Percentiles rank a stretch among this genome's conserved stretches.
Conservation (phyloP, 768 basidiomycete genomes). For the Tephrocybe sp. region DNA sequence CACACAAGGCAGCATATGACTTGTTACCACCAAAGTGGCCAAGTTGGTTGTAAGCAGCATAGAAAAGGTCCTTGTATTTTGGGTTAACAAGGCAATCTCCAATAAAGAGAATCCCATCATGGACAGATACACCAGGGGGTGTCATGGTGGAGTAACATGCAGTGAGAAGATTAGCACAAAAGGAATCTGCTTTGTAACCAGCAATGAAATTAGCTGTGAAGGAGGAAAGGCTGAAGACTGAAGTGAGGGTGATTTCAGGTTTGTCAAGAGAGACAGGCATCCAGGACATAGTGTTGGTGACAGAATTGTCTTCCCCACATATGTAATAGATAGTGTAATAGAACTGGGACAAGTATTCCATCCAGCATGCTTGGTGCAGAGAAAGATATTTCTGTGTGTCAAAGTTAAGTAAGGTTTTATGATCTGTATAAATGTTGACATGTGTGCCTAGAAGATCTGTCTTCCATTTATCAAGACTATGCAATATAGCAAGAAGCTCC, state of each 20-base stretch:
- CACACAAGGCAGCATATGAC: constrained; percentile 21
- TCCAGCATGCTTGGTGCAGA: constrained; percentile 29
- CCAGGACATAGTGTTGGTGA: constrained; percentile 33
- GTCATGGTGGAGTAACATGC: no score
- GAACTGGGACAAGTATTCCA: constrained; percentile 32
- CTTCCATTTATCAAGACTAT: constrained; percentile 26
- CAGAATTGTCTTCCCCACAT: constrained; percentile 29
- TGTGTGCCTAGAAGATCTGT: constrained; percentile 19
- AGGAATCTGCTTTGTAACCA: no score
- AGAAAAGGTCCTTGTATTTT: constrained; percentile 22
- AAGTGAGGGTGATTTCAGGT: not conserved
- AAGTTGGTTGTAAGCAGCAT: constrained; percentile 26
- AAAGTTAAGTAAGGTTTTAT: constrained; percentile 28
- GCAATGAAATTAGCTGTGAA: no score
- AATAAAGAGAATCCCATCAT: not conserved
- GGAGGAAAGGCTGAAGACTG: not conserved
- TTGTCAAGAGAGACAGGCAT: not conserved
- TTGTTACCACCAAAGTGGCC: constrained; percentile 39
- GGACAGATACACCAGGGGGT: not conserved
- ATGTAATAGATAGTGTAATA: constrained; percentile 33
- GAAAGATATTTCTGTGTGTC: constrained; percentile 28
- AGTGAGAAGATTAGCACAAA: no score
- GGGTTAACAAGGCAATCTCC: not conserved
- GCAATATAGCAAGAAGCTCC: constrained; percentile 35
- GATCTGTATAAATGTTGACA: constrained; percentile 14